Percentiles rank a stretch among this genome's conserved stretches.
Conservation (phyloP, 805 yeast genomes). For the Ogataea pignaliae region DNA sequence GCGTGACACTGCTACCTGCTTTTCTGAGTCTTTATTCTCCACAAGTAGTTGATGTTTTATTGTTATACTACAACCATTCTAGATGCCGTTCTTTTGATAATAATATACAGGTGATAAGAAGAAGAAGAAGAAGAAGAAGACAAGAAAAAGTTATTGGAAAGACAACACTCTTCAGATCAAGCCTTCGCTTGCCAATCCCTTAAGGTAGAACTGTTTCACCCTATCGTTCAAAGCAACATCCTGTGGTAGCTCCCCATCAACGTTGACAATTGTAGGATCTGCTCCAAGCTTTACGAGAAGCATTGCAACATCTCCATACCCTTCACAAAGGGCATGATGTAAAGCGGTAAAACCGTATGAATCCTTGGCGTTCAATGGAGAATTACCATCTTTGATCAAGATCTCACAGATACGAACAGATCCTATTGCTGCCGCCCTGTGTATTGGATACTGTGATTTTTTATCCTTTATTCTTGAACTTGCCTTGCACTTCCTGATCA, state of each 20-base stretch:
- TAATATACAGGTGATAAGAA: not conserved
- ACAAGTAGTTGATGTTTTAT: too few species aligned
- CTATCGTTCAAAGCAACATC: conserved; percentile 54
- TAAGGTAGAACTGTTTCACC: conserved; percentile 37
- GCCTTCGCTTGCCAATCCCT: conserved; percentile 21
- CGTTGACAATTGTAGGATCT: conserved; percentile 42
- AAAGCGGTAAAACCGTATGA: conserved; percentile 76
- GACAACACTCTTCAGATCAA: conserved; percentile 2
- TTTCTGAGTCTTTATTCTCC: too few species aligned
- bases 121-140: not conserved
- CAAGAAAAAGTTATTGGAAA: too few species aligned
- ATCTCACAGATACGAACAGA: conserved; percentile 50
- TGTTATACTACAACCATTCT: too few species aligned
- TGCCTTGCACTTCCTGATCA: conserved; percentile 54
- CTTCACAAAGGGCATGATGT: conserved; percentile 90
- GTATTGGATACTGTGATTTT: conserved; percentile 62
- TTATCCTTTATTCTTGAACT: conserved; percentile 64
- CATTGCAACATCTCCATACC: conserved; percentile 73
- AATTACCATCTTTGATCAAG: conserved; percentile 47
- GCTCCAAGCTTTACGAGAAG: conserved; percentile 65
- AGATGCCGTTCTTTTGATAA: too few species aligned
- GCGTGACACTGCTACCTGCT: too few species aligned
- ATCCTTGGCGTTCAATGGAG: conserved; percentile 69
- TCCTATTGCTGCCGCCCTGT: conserved; percentile 82
- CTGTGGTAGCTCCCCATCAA: conserved; percentile 50